Evolutionary conservation across 495 filamentous ascomycete genomes (phyloP).

Genomic region (Penicillium alfredii): DNA sequence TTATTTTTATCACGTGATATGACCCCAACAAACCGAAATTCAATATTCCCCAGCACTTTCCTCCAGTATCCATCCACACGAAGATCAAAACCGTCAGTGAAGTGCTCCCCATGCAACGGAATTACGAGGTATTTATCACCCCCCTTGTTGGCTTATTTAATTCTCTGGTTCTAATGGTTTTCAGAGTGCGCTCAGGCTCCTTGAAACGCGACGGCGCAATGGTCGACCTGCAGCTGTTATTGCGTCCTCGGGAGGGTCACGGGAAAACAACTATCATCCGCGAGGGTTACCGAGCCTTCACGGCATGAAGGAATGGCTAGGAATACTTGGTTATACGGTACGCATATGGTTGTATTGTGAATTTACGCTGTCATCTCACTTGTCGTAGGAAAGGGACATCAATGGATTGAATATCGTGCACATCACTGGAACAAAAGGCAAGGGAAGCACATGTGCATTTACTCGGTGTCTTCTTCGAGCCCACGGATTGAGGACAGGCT

Average conservation of each 20-base stretch:
- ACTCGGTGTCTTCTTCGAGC: slow-evolving; percentile 31
- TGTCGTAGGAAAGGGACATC: slow-evolving; percentile 20
- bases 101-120: not conserved
- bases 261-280: not conserved
- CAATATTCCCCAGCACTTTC: not conserved
- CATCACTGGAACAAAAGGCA: slow-evolving; percentile 47
- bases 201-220: slow-evolving; percentile 5
- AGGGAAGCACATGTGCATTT: slow-evolving; percentile 48
- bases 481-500: slow-evolving; percentile 27
- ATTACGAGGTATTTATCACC: slow-evolving; percentile 3
- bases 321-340: slow-evolving; percentile 26
- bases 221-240: not conserved
- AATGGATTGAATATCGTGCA: slow-evolving; percentile 39
- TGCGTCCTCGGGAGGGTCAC: not conserved
- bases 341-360: not conserved
- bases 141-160: not conserved
- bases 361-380: slow-evolving; percentile 1
- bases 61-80: not conserved
- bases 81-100: not conserved
- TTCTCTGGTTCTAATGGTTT: not conserved
- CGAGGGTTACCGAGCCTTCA: slow-evolving; percentile 19
- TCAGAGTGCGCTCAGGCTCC: slow-evolving; percentile 7
- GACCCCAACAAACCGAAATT: no score
- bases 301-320: slow-evolving; percentile 27
- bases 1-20: no score